phyloP scores from a whole-genome alignment of 148 eudicot species.

The Mesembryanthemum crystallinum region DNA sequence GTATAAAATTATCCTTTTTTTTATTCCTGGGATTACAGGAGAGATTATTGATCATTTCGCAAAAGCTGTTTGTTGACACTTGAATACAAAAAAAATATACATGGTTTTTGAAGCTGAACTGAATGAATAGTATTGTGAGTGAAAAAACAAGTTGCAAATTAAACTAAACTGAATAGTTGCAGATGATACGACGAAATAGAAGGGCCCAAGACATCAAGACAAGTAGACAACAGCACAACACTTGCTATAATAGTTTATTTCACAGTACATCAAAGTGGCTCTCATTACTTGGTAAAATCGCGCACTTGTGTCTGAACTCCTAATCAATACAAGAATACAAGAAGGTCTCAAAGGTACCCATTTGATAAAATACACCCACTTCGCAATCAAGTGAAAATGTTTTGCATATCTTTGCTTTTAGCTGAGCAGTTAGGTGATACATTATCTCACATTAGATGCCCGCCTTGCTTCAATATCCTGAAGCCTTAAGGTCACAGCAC shows the following conservation, averaged over 20 bases:
- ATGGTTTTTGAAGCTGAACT: too few relatives aligned
- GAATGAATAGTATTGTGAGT: too few relatives aligned
- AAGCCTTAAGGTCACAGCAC: constrained; percentile 89
- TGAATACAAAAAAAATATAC: too few relatives aligned
- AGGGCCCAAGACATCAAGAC: too few relatives aligned
- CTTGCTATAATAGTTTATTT: not conserved
- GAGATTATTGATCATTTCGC: too few relatives aligned
- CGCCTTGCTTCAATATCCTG: constrained; percentile 75
- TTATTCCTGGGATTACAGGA: not conserved
- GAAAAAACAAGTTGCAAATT: too few relatives aligned
- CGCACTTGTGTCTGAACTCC: not conserved
- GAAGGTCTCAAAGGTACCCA: not conserved
- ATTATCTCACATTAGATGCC: constrained; percentile 33
- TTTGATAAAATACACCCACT: not conserved
- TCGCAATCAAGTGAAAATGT: not conserved
- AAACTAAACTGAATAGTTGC: too few relatives aligned
- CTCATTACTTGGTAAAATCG: not conserved
- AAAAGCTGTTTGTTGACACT: too few relatives aligned
- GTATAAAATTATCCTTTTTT: not conserved
- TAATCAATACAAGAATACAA: not conserved
- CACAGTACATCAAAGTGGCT: not conserved
- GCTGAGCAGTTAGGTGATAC: not conserved
- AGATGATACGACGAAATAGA: too few relatives aligned
- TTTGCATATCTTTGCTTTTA: not conserved
- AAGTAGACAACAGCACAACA: not conserved